phyloP scores from a whole-genome alignment of 257 asterid species.

The Capsicum chinense region DNA sequence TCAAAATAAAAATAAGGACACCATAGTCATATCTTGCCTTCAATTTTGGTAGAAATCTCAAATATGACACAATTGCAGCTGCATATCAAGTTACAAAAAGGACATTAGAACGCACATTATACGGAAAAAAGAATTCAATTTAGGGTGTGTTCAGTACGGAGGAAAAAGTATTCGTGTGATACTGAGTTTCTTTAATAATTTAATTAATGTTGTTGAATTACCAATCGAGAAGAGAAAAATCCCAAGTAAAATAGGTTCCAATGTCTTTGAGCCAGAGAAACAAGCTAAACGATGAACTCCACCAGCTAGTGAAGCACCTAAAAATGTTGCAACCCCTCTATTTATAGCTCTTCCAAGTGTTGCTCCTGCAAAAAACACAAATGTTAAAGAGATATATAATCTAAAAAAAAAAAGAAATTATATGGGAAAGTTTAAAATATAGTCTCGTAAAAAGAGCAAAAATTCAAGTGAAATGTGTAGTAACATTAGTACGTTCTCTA shows the following conservation, averaged over 20 bases:
- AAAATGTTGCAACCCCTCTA: conserved; percentile 67
- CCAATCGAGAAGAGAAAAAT: conserved; percentile 72
- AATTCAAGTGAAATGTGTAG: no score
- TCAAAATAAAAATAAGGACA: conserved; percentile 61
- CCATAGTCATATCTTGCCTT: conserved; percentile 82
- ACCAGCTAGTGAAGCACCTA: conserved; percentile 64
- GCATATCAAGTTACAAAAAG: conserved; percentile 32
- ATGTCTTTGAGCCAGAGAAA: conserved; percentile 48
- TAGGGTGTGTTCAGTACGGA: no score
- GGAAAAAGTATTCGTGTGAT: no score
- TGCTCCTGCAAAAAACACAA: conserved; percentile 56
- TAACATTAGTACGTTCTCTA: no score
- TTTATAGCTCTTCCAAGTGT: conserved; percentile 79
- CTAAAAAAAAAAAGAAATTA: no score
- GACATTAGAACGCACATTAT: no score
- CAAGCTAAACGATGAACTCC: conserved; percentile 70
- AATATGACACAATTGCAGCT: conserved; percentile 57
- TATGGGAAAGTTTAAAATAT: no score
- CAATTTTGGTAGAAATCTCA: conserved; percentile 60
- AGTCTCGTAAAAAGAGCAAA: no score
- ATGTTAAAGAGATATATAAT: neutral
- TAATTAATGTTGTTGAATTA: conserved; percentile 17
- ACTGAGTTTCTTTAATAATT: neutral
- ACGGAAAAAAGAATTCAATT: no score
- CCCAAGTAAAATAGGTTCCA: conserved; percentile 65